Conservation (phyloP, 306 rosid genomes). For the Dicorynia guianensis region DNA sequence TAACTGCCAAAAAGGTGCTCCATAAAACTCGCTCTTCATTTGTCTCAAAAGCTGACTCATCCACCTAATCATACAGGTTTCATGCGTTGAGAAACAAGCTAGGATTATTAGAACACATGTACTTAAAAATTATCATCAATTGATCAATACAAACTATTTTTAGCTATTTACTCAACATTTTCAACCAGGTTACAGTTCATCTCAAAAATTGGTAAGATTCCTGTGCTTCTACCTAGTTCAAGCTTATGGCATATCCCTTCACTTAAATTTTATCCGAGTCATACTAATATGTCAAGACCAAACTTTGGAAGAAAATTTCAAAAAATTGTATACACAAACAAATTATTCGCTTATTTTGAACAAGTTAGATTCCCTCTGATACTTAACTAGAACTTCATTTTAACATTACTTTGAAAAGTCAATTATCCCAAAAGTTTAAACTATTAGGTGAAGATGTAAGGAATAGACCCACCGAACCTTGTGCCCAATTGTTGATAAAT, state of each 20-base stretch:
- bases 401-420: too few species aligned
- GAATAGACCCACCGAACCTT: too few species aligned
- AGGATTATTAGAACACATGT: constrained; percentile 1
- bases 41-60: constrained; percentile 75
- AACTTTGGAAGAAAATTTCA: constrained; percentile 27
- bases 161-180: not conserved
- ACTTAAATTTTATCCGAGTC: constrained; percentile 3
- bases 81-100: constrained; percentile 22
- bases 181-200: not conserved
- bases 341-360: not conserved
- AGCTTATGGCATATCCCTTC: not conserved
- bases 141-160: not conserved
- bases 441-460: too few species aligned
- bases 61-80: constrained; percentile 60
- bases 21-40: constrained; percentile 81
- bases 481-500: too few species aligned
- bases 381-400: constrained; percentile 2
- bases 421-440: too few species aligned
- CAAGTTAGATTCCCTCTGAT: not conserved
- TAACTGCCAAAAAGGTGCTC: constrained; percentile 69
- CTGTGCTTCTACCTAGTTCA: constrained; percentile 2
- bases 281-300: not conserved
- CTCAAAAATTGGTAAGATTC: not conserved
- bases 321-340: not conserved
- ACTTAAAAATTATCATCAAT: not conserved